Base-by-base conservation (phyloP, 768 basidiomycete species). In the Boletus sp. region DNA sequence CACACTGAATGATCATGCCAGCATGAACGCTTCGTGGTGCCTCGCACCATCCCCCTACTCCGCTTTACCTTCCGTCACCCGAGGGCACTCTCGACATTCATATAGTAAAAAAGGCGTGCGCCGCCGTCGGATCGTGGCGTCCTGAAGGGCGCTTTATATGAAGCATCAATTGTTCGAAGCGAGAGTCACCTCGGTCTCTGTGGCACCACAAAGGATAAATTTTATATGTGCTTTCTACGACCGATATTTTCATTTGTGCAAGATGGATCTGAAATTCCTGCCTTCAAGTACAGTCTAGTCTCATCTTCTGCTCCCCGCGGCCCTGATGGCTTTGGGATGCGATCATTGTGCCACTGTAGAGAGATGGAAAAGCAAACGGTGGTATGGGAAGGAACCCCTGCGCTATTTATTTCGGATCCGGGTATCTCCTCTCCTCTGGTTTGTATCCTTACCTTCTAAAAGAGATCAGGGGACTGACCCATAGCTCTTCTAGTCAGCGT, bases 161-260 rank as follows among this genome's bases (percentile, higher is more conserved):
- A 49, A 50, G n/a, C 14, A 52, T 52, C 41, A 32, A 29, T 52
- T 36, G 2, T 37, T 58, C 52, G 54, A 54, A 64, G 51, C 50
- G 35, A 56, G 40, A 9, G 35, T 28, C 32, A 39, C 51, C 47
- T 56, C 50, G 49, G 48, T 24, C 32, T 50, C 55, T 52, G 41
- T 54, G 17, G 39, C 14, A 53, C 59, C 48, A 24, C 45, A 49
- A 50, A 52, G 40, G 57, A 62, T 50, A 54, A 28, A 49, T 28
- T 50, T 52, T 33, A 32, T 52, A 49, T 50, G 39, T 40, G 12
- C 59, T 42, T 7, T 55, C 50, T 61, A 51, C 24, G 50, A n/a
- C 62, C 54, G 57, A 55, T 32, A 41, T 11, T 17, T 57, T 68
- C 58, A 59, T 67, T 56, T 60, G 32, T 39, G 20, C 52, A 33